A percentile compares a stretch with the other conserved stretches of the same genome.
Conservation (phyloP, 2,329 filamentous ascomycete species). For the Sporothrix globosa region DNA sequence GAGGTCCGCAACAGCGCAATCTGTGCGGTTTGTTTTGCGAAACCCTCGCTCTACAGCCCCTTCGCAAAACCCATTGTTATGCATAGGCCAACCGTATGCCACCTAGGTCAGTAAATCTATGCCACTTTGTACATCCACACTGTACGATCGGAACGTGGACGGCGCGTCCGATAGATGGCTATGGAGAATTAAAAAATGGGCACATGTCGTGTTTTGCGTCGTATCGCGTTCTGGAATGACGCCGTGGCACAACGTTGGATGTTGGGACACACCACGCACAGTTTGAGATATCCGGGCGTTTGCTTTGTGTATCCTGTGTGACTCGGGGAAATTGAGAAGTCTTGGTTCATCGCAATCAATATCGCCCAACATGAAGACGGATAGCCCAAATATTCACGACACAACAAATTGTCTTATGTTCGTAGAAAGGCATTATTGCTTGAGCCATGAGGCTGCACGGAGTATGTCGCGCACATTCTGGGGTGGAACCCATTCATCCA, state of each 20-base stretch:
- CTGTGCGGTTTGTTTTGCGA: background rate
- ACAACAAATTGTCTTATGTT: background rate
- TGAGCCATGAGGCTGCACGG: slow-evolving; percentile 11
- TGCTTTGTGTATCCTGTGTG: background rate
- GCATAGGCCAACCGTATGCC: background rate
- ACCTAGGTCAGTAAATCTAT: background rate
- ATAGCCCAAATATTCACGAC: background rate
- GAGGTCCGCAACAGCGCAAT: background rate
- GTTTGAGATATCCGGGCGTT: background rate
- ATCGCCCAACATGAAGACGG: background rate
- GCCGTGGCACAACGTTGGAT: slow-evolving; percentile 10
- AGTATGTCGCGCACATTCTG: background rate
- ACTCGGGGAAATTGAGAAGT: background rate
- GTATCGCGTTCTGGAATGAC: slow-evolving; percentile 6
- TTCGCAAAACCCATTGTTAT: background rate
- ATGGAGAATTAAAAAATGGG: background rate
- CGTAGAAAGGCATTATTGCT: background rate
- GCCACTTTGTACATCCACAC: slow-evolving; percentile 4
- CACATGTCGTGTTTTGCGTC: background rate
- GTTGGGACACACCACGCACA: background rate
- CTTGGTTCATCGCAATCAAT: background rate
- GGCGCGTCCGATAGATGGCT: background rate
- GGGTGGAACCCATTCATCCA: slow-evolving; percentile 8
- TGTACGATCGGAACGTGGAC: background rate
- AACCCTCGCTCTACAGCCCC: background rate